Base-by-base conservation (phyloP, 2,329 filamentous ascomycete genomes). In the Colletotrichum lentis region DNA sequence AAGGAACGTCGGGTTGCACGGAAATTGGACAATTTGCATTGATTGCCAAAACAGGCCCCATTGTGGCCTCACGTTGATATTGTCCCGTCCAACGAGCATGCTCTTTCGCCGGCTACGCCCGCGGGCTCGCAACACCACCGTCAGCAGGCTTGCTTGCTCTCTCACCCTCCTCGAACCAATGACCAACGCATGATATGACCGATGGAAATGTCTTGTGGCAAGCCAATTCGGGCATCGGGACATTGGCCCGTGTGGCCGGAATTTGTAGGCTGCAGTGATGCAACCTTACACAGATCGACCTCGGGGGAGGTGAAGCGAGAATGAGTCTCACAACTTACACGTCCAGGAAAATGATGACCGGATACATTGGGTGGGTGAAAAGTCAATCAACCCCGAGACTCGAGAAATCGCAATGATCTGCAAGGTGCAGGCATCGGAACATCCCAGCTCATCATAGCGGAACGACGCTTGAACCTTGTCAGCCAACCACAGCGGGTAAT, bases 371-470 rank as follows among this genome's bases (percentile, higher is more conserved):
- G 46, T n/a, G 37, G 27, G 49, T 7, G 27, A 31, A 27, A 31
- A 20, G 24, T 24, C 49, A 41, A 35, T 60, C 49, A 65, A 50
- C 49, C 27, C 27, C 35, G 54, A 54, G 20, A 31, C 10, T 47
- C 52, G 55, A 22, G 24, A 44, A 46, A 49, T 49, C 41, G 61
- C n/a, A 39, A 20, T 24, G 55, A 65, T 60, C 55, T 60, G 65
- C 58, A 50, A 62, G 64, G 52, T 52, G 57, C 58, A 46, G 58
- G 64, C 44, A 39, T 24, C 35, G 50, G 47, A 50, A n/a, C 20
- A 54, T 35, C 22, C 39, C 44, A 61, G 49, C 43, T 60, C 12
- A 56, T 56, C 66, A 66, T 69, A 69, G 66, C 18, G 62, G 62
- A 64, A 61, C 61, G 62, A 16, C 3, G 46, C 55, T 60, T 44